Conservation (phyloP, 1,284 basidiomycete genomes). For the Bothia castanella region DNA sequence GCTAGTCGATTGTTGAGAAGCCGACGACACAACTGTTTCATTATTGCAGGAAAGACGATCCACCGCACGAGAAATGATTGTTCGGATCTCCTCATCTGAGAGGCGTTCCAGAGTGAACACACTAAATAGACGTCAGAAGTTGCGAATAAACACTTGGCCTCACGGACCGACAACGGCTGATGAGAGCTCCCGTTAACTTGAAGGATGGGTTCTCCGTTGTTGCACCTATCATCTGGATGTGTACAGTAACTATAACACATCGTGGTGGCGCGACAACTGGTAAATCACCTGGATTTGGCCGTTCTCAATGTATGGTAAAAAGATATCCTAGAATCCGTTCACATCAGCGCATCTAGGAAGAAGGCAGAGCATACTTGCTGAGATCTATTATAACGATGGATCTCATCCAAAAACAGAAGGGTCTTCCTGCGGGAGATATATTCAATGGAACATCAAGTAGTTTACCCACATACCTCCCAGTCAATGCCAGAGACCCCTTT, state of each 20-base stretch:
- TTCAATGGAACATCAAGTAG: neutral
- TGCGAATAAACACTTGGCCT: neutral
- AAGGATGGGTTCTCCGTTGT: slow-evolving; percentile 94
- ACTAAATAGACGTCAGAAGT: slow-evolving; percentile 35
- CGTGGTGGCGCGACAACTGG: no score
- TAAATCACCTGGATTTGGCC: slow-evolving; percentile 65
- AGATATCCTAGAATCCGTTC: slow-evolving; percentile 54
- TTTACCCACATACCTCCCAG: slow-evolving; percentile 47
- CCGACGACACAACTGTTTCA: neutral
- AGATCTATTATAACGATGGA: slow-evolving; percentile 83
- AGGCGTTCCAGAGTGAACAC: slow-evolving; percentile 65
- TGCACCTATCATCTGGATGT: slow-evolving; percentile 69
- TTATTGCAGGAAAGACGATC: slow-evolving; percentile 33
- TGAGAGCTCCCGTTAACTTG: slow-evolving; percentile 71
- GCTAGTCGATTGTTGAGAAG: slow-evolving; percentile 1
- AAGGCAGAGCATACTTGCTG: slow-evolving; percentile 57
- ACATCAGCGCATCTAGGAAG: neutral
- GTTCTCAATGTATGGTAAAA: slow-evolving; percentile 77
- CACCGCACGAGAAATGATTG: slow-evolving; percentile 52
- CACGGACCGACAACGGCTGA: slow-evolving; percentile 76
- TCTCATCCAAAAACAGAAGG: slow-evolving; percentile 80
- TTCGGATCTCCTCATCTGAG: slow-evolving; percentile 52
- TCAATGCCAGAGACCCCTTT: slow-evolving; percentile 63
- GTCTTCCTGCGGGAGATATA: slow-evolving; percentile 47
- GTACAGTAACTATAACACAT: slow-evolving; percentile 9